Conservation (phyloP, 2,329 filamentous ascomycete genomes). For the Penicillium sclerotiorum region DNA sequence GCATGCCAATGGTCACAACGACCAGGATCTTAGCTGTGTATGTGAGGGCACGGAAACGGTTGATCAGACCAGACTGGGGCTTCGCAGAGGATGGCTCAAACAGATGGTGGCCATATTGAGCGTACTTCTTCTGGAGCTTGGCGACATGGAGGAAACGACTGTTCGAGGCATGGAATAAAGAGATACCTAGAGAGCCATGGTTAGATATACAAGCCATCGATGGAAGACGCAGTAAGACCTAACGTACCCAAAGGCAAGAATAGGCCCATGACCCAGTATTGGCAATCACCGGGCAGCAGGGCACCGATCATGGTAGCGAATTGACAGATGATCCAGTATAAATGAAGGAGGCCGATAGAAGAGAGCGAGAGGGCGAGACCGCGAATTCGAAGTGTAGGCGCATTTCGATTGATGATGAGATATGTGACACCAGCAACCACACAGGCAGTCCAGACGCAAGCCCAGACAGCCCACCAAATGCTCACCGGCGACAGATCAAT, state of each 20-base stretch:
- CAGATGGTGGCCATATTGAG: constrained; percentile 18
- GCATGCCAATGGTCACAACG: constrained; percentile 58
- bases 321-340: constrained; percentile 41
- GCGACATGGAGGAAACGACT: constrained; percentile 63
- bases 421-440: constrained; percentile 32
- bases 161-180: constrained; percentile 67
- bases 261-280: constrained; percentile 70
- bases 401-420: constrained; percentile 35
- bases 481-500: constrained; percentile 24
- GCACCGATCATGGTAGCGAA: constrained; percentile 39
- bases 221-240: too few relatives aligned
- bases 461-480: constrained; percentile 34
- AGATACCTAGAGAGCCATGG: constrained; percentile 67
- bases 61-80: constrained; percentile 19
- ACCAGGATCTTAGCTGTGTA: constrained; percentile 28
- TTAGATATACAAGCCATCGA: too few relatives aligned
- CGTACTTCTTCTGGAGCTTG: constrained; percentile 55
- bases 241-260: too few relatives aligned
- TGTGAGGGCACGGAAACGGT: constrained; percentile 17
- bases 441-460: constrained; percentile 35
- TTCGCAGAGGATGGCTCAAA: not conserved
- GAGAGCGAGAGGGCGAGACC: constrained; percentile 41
- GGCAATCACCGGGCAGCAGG: constrained; percentile 53
- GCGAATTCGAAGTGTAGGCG: constrained; percentile 42
- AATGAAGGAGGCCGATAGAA: constrained; percentile 40